Base-by-base conservation (phyloP, 331 rosid species). In the Telfairia occidentalis region DNA sequence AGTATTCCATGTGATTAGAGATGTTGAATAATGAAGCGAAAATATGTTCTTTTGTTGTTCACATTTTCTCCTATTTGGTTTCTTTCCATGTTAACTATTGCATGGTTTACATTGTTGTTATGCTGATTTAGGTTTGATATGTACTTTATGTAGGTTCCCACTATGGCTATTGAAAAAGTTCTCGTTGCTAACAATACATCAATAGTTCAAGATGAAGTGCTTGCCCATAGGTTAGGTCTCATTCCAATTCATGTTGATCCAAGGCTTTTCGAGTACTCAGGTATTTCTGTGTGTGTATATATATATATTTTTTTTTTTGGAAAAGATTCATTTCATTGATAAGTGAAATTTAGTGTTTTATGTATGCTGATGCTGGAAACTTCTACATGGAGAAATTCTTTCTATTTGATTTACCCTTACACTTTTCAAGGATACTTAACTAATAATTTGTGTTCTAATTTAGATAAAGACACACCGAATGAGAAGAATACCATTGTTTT, bases 161-260 rank as follows among this genome's bases (percentile, higher is more conserved):
- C 97, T 12, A 95, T 95, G 99, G 97, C 99, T 75, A 87, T 95
- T 81, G 99, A 95, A 86, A 88, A 88, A 81, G 93, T 95, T 81
- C 82, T 90, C 74, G 82, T 95, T 46, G 96, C 93, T 28, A 90
- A 92, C 79, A 95, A 92, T 80, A 90, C 99, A 11, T 90, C 99
- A 61, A 55, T 90, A 21, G 42, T 95, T 75, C 97, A 92, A 80
- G 99, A 95, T 40, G 99, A 95, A 87, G 99, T 95, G 75, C 97
- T 95, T 80, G 9, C 96, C 80, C 99, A 92, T 83, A 89, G 99
- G 85, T 83, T 95, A 87, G 99, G 99, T 69, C 93, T 95, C 63
- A 77, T 95, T 83, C 99, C 99, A 9, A 82, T 95, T 81, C 69
- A 21, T 43, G 96, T 85, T 83, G 99, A 95, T 81, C 99, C 99